A percentile compares a stretch with the other conserved stretches of the same genome.
Conservation (phyloP, 768 basidiomycete genomes). For the Leccinum sublutescens region DNA sequence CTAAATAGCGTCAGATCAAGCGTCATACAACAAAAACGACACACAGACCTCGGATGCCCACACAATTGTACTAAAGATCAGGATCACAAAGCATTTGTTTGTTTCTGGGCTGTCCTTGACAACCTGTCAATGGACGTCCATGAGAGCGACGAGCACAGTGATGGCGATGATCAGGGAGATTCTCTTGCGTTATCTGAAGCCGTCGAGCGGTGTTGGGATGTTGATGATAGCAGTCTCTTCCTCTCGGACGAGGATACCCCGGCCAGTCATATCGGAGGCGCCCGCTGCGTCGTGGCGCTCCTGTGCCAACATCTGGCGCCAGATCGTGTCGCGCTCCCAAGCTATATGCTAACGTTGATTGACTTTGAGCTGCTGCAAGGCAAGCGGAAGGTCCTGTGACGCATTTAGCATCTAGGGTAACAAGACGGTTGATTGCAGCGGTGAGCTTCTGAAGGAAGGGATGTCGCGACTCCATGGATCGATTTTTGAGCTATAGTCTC, state of each 20-base stretch:
- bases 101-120: constrained; percentile 29
- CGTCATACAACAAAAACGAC: background rate
- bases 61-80: constrained; percentile 85
- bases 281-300: constrained; percentile 49
- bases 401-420: too few relatives aligned
- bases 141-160: constrained; percentile 51
- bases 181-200: constrained; percentile 59
- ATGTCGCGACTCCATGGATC: too few relatives aligned
- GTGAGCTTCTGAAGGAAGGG: too few relatives aligned
- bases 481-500: constrained; percentile 45
- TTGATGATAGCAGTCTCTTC: constrained; percentile 34
- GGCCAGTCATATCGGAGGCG: constrained; percentile 24
- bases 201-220: constrained; percentile 59
- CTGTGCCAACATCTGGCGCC: too few relatives aligned
- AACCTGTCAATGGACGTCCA: constrained; percentile 47
- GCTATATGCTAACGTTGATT: too few relatives aligned
- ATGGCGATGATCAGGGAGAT: constrained; percentile 56
- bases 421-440: too few relatives aligned
- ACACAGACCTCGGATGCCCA: constrained; percentile 88
- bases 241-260: constrained; percentile 39
- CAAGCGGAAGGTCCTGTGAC: too few relatives aligned
- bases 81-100: constrained; percentile 70
- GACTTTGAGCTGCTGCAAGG: too few relatives aligned
- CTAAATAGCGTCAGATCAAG: constrained; percentile 38
- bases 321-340: too few relatives aligned